Evolutionary conservation across 257 asterid species (phyloP).

Genomic region (Buddleja alternifolia): DNA sequence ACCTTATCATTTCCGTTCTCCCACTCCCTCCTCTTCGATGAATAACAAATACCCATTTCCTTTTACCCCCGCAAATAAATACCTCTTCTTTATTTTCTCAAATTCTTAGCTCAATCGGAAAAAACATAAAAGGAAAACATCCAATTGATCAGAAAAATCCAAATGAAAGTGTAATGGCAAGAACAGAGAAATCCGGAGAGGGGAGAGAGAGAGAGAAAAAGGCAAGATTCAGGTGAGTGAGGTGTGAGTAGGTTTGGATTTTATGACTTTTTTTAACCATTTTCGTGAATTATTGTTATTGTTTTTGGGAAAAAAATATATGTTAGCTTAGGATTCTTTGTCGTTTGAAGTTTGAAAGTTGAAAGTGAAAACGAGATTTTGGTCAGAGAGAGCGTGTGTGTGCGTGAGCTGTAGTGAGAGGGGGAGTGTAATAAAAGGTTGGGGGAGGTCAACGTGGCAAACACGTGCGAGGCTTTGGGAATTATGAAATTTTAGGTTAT

Average conservation of each 20-base stretch:
- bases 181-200: constrained; percentile 28
- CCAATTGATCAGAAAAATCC: constrained; percentile 13
- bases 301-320: not conserved
- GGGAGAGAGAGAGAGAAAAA: constrained; percentile 27
- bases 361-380: constrained; percentile 20
- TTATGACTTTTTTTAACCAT: constrained; percentile 41
- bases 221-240: constrained; percentile 56
- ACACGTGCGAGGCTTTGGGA: constrained; percentile 32
- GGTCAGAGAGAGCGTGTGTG: not conserved
- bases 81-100: not conserved
- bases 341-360: constrained; percentile 25
- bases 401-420: constrained; percentile 33
- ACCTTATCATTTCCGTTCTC: constrained; percentile 36
- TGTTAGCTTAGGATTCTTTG: constrained; percentile 36
- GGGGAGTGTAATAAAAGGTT: constrained; percentile 24
- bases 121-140: not conserved
- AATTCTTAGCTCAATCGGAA: constrained; percentile 16
- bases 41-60: constrained; percentile 91
- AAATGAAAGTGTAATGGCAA: constrained; percentile 7
- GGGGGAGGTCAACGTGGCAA: constrained; percentile 43
- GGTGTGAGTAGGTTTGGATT: constrained; percentile 51
- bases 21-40: constrained; percentile 57
- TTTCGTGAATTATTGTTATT: constrained; percentile 9
- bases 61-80: not conserved
- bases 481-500: constrained; percentile 1